These are phyloP conservation scores for Marasmius oreades DNA, from an alignment of 1,284 basidiomycete species.

Conservation along the genomic window DNA sequence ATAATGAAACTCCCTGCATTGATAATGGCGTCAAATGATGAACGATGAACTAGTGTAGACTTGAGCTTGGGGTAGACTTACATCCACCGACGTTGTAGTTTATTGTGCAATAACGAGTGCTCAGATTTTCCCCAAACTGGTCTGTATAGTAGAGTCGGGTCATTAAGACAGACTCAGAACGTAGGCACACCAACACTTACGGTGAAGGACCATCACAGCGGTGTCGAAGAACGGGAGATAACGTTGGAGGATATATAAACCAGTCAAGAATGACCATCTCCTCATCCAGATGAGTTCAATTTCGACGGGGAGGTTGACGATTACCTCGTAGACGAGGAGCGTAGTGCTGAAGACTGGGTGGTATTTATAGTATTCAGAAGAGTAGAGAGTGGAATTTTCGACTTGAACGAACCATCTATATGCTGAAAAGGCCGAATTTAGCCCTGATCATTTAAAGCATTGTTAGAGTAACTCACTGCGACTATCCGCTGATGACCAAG, in stretches of 20 bases:
- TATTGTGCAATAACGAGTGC: too few relatives aligned
- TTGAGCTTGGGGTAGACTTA: too few relatives aligned
- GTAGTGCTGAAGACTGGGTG: neutral
- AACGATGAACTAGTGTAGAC: too few relatives aligned
- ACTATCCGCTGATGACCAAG: neutral
- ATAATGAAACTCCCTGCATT: neutral
- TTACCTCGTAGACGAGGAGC: neutral
- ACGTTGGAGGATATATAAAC: neutral
- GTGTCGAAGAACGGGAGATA: conserved; percentile 1
- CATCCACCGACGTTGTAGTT: too few relatives aligned
- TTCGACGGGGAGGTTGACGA: neutral
- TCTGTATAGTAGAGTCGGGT: too few relatives aligned
- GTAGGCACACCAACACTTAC: neutral
- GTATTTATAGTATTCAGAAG: neutral
- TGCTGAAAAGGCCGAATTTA: neutral
- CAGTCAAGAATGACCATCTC: neutral
- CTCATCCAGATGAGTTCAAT: neutral
- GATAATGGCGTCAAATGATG: too few relatives aligned
- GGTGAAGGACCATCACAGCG: neutral
- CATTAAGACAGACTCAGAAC: too few relatives aligned
- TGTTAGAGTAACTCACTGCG: neutral
- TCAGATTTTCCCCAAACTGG: too few relatives aligned
- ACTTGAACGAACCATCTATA: neutral
- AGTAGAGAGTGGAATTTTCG: neutral
- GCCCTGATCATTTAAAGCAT: neutral